A percentile compares a stretch with the other conserved stretches of the same genome.
These are phyloP conservation scores for Clausena lansium DNA, from an alignment of 345 rosid genomes.

Conservation along the genomic window DNA sequence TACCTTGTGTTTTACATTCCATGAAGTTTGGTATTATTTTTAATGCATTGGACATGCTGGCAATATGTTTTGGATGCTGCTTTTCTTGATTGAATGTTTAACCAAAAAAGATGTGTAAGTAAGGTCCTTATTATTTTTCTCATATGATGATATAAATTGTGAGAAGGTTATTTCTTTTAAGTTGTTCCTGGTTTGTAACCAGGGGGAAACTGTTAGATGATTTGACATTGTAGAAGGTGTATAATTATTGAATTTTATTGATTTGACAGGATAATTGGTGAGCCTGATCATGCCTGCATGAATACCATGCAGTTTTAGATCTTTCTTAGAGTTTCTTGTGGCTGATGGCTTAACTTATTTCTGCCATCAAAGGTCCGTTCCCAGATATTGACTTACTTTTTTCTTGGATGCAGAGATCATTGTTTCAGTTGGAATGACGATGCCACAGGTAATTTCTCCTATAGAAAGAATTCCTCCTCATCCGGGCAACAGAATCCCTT, in stretches of 20 bases:
- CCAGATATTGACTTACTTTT: background rate
- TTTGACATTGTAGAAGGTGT: background rate
- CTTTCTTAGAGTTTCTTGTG: background rate
- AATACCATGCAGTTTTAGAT: background rate
- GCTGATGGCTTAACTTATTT: background rate
- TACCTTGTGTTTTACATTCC: background rate
- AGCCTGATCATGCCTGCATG: background rate
- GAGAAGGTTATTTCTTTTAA: background rate
- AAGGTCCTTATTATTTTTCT: background rate
- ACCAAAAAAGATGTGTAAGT: background rate
- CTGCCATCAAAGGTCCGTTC: background rate
- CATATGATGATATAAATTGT: background rate
- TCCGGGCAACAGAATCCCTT: slow-evolving; percentile 51
- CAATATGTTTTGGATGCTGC: background rate
- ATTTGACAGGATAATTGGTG: background rate
- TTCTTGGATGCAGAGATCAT: slow-evolving; percentile 60
- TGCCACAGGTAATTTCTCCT: slow-evolving; percentile 75
- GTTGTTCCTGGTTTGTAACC: background rate
- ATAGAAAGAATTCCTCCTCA: slow-evolving; percentile 45
- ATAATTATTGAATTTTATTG: background rate
- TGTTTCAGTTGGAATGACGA: slow-evolving; percentile 86
- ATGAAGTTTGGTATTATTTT: background rate
- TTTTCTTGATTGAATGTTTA: background rate
- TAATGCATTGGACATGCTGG: background rate
- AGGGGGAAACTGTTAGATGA: background rate